Evolutionary conservation across 2,329 filamentous ascomycete species (phyloP).

Genomic region (Trichoderma hamatum): DNA sequence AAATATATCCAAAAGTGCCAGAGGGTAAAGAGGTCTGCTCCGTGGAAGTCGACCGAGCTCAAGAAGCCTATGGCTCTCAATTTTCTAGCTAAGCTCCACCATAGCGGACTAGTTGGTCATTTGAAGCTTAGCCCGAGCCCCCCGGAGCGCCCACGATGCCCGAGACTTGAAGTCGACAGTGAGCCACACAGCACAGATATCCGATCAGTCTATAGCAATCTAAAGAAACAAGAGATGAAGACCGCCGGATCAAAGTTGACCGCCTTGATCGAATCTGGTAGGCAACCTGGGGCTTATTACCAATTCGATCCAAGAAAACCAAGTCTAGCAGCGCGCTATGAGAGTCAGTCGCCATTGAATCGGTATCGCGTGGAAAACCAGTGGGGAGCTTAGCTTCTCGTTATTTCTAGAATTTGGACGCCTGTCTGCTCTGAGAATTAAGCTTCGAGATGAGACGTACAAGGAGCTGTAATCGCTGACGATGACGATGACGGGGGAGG

Average conservation of each 20-base stretch:
- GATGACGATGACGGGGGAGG: neutral
- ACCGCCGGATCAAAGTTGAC: neutral
- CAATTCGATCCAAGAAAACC: neutral
- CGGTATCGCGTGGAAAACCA: neutral
- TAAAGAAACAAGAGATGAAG: neutral
- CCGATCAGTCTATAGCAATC: neutral
- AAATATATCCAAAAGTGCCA: neutral
- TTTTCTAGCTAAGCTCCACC: neutral
- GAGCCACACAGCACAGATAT: neutral
- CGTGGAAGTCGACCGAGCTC: neutral
- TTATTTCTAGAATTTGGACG: neutral
- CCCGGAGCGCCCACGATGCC: neutral
- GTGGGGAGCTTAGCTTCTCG: neutral
- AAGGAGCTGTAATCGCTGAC: neutral
- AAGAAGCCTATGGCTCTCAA: neutral
- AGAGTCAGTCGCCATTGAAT: neutral
- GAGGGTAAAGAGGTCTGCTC: neutral
- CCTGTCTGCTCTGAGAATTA: neutral
- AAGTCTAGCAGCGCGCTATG: neutral
- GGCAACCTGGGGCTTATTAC: neutral
- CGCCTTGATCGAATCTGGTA: neutral
- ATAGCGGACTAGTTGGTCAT: neutral
- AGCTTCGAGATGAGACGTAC: conserved; percentile 8
- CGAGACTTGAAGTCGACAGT: neutral
- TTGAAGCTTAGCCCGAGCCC: neutral